These are phyloP conservation scores for Dentipellis fragilis DNA, from an alignment of 768 basidiomycete species.

Conservation along the genomic window DNA sequence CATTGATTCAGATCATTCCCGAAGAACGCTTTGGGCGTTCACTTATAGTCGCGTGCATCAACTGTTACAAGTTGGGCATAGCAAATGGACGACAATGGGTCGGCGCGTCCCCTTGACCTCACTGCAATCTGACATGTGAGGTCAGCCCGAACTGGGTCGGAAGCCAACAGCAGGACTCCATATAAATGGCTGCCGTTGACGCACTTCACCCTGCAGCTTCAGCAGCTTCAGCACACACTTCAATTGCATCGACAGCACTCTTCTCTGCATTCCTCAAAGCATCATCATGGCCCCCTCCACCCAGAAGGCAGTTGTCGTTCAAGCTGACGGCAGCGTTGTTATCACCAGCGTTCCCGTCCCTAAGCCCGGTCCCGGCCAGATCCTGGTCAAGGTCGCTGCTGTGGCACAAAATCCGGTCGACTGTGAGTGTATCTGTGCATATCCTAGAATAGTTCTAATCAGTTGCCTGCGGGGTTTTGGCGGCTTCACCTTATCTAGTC, in stretches of 20 bases:
- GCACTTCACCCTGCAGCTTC: background rate
- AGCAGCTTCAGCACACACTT: background rate
- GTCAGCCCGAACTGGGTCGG: background rate
- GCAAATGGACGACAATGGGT: background rate
- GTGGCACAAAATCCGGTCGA: constrained; percentile 1
- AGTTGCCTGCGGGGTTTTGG: background rate
- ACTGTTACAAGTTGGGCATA: background rate
- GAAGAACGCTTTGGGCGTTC: too few relatives aligned
- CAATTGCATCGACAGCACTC: background rate
- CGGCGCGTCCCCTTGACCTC: background rate
- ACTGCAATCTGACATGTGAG: background rate
- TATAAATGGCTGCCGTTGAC: background rate
- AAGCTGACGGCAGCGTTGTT: background rate
- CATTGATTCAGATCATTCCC: too few relatives aligned
- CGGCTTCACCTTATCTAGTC: background rate
- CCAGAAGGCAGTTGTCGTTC: background rate
- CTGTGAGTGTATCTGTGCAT: background rate
- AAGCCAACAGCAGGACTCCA: background rate
- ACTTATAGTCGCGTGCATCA: background rate
- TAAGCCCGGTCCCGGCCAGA: background rate
- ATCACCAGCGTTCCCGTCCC: background rate
- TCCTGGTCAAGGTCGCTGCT: constrained; percentile 3
- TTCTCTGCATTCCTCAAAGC: background rate
- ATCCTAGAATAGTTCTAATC: background rate
- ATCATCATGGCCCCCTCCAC: background rate